phyloP scores from a whole-genome alignment of 106 monocot species.

The Alisma plantagoaquatica region DNA sequence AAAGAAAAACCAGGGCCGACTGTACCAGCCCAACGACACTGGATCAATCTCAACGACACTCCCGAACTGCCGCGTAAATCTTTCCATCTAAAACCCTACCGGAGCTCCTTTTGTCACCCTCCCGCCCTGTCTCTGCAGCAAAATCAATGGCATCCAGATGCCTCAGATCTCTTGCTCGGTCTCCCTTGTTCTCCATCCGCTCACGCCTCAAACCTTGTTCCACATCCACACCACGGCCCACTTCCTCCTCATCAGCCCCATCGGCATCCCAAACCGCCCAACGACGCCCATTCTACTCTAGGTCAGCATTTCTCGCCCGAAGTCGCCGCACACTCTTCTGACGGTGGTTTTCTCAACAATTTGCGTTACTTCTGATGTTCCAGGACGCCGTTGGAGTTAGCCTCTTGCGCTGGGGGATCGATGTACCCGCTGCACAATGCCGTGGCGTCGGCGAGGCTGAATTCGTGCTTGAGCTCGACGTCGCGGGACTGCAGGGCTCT shows the following conservation, averaged over 20 bases:
- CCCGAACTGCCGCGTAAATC: too few relatives aligned
- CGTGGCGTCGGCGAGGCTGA: slow-evolving; percentile 7
- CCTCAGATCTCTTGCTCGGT: slow-evolving; percentile 2
- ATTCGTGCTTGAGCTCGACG: slow-evolving; percentile 7
- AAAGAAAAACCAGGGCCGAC: too few relatives aligned
- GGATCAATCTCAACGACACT: too few relatives aligned
- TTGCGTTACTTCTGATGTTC: neutral
- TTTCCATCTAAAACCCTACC: too few relatives aligned
- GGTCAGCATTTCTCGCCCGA: neutral
- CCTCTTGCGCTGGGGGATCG: neutral
- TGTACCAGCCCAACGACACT: too few relatives aligned
- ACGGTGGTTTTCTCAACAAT: neutral
- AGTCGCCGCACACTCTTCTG: neutral
- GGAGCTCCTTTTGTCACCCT: too few relatives aligned
- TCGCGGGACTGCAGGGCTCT: slow-evolving; percentile 4
- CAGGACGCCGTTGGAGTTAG: slow-evolving; percentile 6
- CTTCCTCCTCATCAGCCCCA: neutral
- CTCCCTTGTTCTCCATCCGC: slow-evolving; percentile 1
- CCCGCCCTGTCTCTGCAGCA: too few relatives aligned
- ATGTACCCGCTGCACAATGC: slow-evolving; percentile 8
- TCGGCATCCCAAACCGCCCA: neutral
- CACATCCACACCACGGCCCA: neutral
- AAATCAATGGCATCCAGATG: slow-evolving; percentile 6
- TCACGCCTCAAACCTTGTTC: slow-evolving; percentile 4
- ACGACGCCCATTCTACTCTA: neutral